Conservation (phyloP, 257 asterid genomes). For the Lycium ferocissimum region DNA sequence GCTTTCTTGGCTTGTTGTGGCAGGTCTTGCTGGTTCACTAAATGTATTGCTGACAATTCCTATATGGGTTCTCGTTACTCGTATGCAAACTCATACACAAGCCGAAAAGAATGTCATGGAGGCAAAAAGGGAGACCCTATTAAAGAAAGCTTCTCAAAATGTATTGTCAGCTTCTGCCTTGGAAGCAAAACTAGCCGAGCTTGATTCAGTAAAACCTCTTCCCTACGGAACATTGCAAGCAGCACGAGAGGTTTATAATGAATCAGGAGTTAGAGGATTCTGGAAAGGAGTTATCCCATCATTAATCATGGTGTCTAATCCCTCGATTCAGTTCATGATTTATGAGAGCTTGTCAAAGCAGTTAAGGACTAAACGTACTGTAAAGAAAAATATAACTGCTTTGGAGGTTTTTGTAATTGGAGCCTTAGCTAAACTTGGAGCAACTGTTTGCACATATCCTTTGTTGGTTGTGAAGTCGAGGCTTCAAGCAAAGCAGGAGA, state of each 20-base stretch:
- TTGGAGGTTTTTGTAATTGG: constrained; percentile 78
- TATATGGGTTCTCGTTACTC: constrained; percentile 94
- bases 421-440: constrained; percentile 94
- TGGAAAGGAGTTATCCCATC: constrained; percentile 95
- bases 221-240: constrained; percentile 88
- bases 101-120: constrained; percentile 79
- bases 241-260: constrained; percentile 79
- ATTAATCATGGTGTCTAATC: constrained; percentile 93
- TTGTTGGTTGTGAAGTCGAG: constrained; percentile 98
- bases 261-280: constrained; percentile 85
- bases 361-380: constrained; percentile 69
- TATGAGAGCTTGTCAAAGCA: constrained; percentile 77
- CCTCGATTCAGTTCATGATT: constrained; percentile 98
- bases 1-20: constrained; percentile 91
- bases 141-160: constrained; percentile 64
- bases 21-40: constrained; percentile 95
- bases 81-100: constrained; percentile 98
- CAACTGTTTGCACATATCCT: constrained; percentile 88
- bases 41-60: constrained; percentile 87
- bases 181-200: constrained; percentile 59
- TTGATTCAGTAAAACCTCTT: constrained; percentile 71
- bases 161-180: constrained; percentile 48
- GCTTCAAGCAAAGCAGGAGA: constrained; percentile 98
- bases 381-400: constrained; percentile 61
- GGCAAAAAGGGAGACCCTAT: constrained; percentile 73